phyloP scores from a whole-genome alignment of 176 grass and related monocot genomes.

The Phoenix dactylifera region DNA sequence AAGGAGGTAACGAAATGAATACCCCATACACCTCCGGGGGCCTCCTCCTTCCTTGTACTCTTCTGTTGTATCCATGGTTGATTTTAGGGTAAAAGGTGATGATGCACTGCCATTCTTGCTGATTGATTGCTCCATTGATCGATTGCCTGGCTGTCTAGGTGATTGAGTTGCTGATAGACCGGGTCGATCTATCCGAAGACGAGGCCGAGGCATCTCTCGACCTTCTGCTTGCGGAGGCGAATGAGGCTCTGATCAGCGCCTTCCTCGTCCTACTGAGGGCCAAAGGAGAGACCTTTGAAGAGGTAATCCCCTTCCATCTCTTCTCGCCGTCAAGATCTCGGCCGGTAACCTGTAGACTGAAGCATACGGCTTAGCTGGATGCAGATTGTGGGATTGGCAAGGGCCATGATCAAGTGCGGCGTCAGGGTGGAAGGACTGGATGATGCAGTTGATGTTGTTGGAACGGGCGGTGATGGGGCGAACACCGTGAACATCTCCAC shows the following conservation, averaged over 20 bases:
- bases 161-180: slow-evolving; percentile 33
- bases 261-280: slow-evolving; percentile 89
- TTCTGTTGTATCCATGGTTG: too few relatives aligned
- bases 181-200: slow-evolving; percentile 66
- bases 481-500: slow-evolving; percentile 99
- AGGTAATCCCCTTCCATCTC: slow-evolving; percentile 21
- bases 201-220: slow-evolving; percentile 64
- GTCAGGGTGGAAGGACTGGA: slow-evolving; percentile 50
- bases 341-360: background rate
- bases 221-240: slow-evolving; percentile 46
- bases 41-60: too few relatives aligned
- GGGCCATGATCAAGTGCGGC: slow-evolving; percentile 66
- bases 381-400: slow-evolving; percentile 85
- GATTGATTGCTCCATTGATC: too few relatives aligned
- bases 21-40: too few relatives aligned
- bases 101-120: too few relatives aligned
- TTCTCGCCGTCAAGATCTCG: background rate
- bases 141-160: too few relatives aligned
- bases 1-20: too few relatives aligned
- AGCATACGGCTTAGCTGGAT: too few relatives aligned
- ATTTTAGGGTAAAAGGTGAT: too few relatives aligned
- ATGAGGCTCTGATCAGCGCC: slow-evolving; percentile 74
- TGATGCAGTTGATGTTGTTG: slow-evolving; percentile 76
- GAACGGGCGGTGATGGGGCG: slow-evolving; percentile 78
- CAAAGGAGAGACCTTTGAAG: slow-evolving; percentile 93